Percentiles rank a stretch among this genome's conserved stretches.
Conservation (phyloP, 1,139 yeast species). For the Nematodospora anomalae region DNA sequence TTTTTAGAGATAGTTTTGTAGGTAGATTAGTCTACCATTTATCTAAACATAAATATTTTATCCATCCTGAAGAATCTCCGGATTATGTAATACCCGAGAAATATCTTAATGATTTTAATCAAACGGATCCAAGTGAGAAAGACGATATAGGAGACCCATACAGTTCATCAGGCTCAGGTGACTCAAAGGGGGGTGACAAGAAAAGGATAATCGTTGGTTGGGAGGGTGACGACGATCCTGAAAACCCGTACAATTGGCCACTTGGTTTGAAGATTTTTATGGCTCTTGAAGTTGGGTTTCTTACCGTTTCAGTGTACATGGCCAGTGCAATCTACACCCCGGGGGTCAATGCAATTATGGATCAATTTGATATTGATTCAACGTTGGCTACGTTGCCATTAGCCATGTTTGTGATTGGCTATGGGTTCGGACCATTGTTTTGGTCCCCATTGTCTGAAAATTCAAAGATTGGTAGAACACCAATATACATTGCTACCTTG, state of each 20-base stretch:
- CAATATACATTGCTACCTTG: constrained; percentile 31
- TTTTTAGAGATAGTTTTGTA: constrained; percentile 34
- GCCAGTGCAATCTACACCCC: constrained; percentile 33
- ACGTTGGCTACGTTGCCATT: constrained; percentile 47
- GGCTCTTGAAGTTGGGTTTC: constrained; percentile 21
- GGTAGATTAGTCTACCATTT: constrained; percentile 35
- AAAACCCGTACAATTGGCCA: constrained; percentile 34
- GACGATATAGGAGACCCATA: too few relatives aligned
- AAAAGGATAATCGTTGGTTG: constrained; percentile 19
- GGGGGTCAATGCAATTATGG: constrained; percentile 33
- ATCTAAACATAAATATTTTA: constrained; percentile 30
- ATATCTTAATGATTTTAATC: constrained; percentile 17
- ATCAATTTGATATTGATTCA: constrained; percentile 43
- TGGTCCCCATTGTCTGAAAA: constrained; percentile 56
- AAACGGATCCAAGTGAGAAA: neutral
- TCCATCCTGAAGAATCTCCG: constrained; percentile 31
- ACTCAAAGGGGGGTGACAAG: constrained; percentile 3
- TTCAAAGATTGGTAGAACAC: constrained; percentile 52
- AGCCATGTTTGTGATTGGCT: constrained; percentile 47
- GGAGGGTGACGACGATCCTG: constrained; percentile 33
- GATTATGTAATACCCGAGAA: constrained; percentile 36
- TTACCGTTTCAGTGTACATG: constrained; percentile 27
- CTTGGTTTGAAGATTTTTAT: constrained; percentile 19
- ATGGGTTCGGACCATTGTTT: constrained; percentile 56
- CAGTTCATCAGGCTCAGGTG: neutral